Evolutionary conservation across 2,329 filamentous ascomycete genomes (phyloP), one percentile per base, ranked within the genome.

Genomic region (Trichoderma gracile): DNA sequence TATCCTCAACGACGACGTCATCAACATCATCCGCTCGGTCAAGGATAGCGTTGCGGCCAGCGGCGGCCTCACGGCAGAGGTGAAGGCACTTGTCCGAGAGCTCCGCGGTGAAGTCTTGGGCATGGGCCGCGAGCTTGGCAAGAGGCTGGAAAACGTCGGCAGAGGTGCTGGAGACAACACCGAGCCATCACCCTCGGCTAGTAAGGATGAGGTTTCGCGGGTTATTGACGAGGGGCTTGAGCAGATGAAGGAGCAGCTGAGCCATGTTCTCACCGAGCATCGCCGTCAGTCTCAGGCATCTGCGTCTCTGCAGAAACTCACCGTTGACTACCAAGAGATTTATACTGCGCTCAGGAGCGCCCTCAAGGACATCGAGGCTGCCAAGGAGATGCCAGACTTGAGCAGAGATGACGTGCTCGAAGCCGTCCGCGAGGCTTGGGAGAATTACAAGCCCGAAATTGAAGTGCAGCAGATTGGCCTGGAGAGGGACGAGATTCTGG

Each of bases 401-500:
- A 89, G 87, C 70, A 86, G 90, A 69, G 92, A 97, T 55, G 92
- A 96, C 65, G 91, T 98, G 42, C 84, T 98, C 2, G 85, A 90
- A 30, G 93, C 93, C 3, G 90, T 98, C 15, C 88, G 89, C 69
- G 93, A 97, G 70, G 94, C 93, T 1, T 96, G 93, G 87, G 94
- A 97, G 73, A 91, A 88, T 61, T 96, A 96, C 78, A 96, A 96
- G 77, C 94, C 94, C 1, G 92, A 97, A 71, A 92, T 97, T 57
- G 89, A 96, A 70, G 84, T 96, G 5, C 90, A 97, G 70, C 92
- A 96, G 71, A 90, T 96, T 67, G 94, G 93, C 2, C 81, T 98
- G 1, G 94, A 97, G 74, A 86, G 92, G 5, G 92, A 97, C 14
- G 94, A 98, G 73, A 90, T 98, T 54, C 81, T 98, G 15, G 87